phyloP scores from a whole-genome alignment of 306 rosid species.

The Cicer cuneatum region DNA sequence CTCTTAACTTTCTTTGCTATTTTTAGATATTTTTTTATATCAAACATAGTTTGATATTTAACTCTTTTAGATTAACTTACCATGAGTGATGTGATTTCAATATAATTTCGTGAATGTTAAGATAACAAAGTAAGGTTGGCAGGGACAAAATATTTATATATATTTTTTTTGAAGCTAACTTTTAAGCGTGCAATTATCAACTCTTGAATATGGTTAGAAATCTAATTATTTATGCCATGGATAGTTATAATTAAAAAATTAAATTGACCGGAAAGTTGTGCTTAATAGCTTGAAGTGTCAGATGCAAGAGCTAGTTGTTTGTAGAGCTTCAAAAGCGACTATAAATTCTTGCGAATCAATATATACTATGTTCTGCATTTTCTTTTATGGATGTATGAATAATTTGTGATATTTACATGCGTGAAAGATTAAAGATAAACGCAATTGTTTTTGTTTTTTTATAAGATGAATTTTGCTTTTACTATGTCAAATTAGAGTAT shows the following conservation, averaged over 20 bases:
- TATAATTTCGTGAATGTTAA: neutral
- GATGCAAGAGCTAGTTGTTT: neutral
- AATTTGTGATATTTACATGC: neutral
- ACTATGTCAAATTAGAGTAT: neutral
- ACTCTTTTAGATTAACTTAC: constrained; percentile 9
- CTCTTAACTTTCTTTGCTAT: neutral
- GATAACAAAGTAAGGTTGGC: neutral
- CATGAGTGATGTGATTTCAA: neutral
- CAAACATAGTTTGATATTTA: constrained; percentile 16
- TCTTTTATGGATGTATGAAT: neutral
- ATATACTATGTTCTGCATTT: neutral
- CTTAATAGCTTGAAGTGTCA: neutral
- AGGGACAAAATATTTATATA: neutral
- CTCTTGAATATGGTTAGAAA: constrained; percentile 8
- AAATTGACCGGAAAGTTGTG: neutral
- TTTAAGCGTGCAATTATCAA: constrained; percentile 1
- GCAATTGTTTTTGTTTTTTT: neutral
- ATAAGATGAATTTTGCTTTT: neutral
- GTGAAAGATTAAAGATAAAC: neutral
- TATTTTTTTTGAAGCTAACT: neutral
- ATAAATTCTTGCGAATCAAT: neutral
- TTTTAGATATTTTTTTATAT: neutral
- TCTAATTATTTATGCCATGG: neutral
- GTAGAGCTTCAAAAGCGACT: neutral
- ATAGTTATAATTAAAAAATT: neutral